These are phyloP conservation scores for Podospora didyma DNA, from an alignment of 495 filamentous ascomycete genomes.

Conservation along the genomic window DNA sequence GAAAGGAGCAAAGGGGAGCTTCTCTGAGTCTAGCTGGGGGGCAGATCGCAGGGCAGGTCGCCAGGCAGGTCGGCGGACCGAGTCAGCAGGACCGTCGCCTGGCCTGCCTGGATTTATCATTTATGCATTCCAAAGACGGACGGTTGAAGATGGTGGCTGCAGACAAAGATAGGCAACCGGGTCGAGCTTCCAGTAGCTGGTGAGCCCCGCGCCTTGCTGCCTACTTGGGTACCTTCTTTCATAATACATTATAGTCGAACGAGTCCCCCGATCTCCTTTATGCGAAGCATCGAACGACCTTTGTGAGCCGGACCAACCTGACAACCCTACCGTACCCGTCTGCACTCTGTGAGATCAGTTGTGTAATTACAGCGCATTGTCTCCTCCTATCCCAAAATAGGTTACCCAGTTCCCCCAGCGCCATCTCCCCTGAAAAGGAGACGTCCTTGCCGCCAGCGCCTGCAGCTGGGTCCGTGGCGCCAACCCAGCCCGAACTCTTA, in stretches of 20 bases:
- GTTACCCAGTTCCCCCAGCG: constrained; percentile 4
- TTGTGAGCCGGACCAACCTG: too few species aligned
- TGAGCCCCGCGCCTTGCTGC: constrained; percentile 1
- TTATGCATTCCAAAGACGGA: neutral
- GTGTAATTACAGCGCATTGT: too few species aligned
- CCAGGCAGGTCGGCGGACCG: neutral
- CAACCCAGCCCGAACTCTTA: constrained; percentile 1
- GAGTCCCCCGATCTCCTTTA: too few species aligned
- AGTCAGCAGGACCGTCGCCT: constrained; percentile 1
- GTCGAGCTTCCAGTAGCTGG: constrained; percentile 2
- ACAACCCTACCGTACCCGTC: too few species aligned
- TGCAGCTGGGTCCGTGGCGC: constrained; percentile 7
- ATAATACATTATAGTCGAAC: neutral
- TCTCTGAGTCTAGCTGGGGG: neutral
- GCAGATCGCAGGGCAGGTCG: neutral
- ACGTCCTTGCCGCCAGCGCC: neutral
- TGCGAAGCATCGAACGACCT: too few species aligned
- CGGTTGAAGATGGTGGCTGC: neutral
- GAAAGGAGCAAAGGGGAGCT: too few species aligned
- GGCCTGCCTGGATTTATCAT: neutral
- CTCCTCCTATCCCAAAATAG: neutral
- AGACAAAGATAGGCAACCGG: neutral
- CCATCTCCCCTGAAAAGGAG: too few species aligned
- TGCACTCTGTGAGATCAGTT: too few species aligned
- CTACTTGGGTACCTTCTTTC: neutral